Conservation (phyloP, 2,329 filamentous ascomycete genomes). For the Phaeosphaeria sp. region DNA sequence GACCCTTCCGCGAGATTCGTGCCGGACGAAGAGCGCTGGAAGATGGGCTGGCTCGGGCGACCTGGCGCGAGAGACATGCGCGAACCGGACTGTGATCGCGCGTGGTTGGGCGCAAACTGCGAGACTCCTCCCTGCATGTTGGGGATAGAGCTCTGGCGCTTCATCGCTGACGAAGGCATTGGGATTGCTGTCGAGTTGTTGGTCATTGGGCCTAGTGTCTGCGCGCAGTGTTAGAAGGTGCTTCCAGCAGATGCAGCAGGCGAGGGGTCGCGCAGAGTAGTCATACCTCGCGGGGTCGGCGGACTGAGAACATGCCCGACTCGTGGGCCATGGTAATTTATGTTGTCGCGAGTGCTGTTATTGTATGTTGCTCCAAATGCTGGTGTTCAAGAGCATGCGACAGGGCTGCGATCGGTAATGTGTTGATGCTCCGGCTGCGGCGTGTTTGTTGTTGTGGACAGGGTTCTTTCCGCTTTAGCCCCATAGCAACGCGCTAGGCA, state of each 20-base stretch:
- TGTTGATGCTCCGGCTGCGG: slow-evolving; percentile 20
- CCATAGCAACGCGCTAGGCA: slow-evolving; percentile 27
- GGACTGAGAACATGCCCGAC: slow-evolving; percentile 83
- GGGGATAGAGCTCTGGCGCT: slow-evolving; percentile 83
- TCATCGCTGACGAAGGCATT: slow-evolving; percentile 90
- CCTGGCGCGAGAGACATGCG: slow-evolving; percentile 82
- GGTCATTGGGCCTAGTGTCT: slow-evolving; percentile 88
- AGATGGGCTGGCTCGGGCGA: slow-evolving; percentile 84
- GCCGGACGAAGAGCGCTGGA: slow-evolving; percentile 84
- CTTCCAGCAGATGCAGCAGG: slow-evolving; percentile 9
- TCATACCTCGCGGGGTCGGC: slow-evolving; percentile 86
- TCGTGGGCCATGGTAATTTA: slow-evolving; percentile 43
- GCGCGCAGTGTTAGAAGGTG: slow-evolving; percentile 31
- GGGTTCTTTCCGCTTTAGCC: slow-evolving; percentile 23
- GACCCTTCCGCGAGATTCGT: slow-evolving; percentile 81
- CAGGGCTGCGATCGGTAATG: slow-evolving; percentile 17
- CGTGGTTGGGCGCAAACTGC: slow-evolving; percentile 66
- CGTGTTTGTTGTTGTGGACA: slow-evolving; percentile 41
- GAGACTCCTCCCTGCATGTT: slow-evolving; percentile 59
- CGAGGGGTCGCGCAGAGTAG: slow-evolving; percentile 20
- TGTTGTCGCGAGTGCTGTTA: slow-evolving; percentile 11
- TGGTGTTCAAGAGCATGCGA: slow-evolving; percentile 4
- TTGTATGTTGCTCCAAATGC: not conserved
- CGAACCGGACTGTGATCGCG: slow-evolving; percentile 81
- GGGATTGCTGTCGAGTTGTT: slow-evolving; percentile 81